A percentile compares a stretch with the other conserved stretches of the same genome.
Conservation (phyloP, 129 eudicot species). For the Arctium minus region DNA sequence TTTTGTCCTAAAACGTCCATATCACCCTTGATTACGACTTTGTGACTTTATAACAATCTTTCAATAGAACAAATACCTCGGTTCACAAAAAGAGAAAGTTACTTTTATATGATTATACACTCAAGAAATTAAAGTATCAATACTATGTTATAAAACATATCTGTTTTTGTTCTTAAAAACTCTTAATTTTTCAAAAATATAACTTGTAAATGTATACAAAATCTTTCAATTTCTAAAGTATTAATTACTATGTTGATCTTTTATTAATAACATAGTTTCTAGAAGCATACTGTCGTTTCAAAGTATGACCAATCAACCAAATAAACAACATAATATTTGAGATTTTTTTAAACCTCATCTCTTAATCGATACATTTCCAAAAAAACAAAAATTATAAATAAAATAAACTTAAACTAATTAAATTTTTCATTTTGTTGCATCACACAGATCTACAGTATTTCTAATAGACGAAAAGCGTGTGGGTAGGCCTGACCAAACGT, state of each 20-base stretch:
- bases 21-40: background rate
- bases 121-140: background rate
- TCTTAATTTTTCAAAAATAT: too few relatives aligned
- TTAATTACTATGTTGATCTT: too few relatives aligned
- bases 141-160: too few relatives aligned
- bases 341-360: too few relatives aligned
- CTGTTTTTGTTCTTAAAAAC: too few relatives aligned
- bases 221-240: background rate
- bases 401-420: background rate
- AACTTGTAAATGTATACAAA: too few relatives aligned
- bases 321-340: too few relatives aligned
- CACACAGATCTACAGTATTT: too few relatives aligned
- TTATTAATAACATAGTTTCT: too few relatives aligned
- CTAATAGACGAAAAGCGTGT: background rate
- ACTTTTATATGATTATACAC: background rate
- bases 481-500: background rate
- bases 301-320: background rate
- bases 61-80: background rate
- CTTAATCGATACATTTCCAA: background rate
- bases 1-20: background rate
- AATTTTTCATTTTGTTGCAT: background rate
- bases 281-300: too few relatives aligned
- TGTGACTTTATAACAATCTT: conserved; percentile 1
- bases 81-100: background rate
- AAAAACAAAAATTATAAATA: too few relatives aligned